Evolutionary conservation across 2,329 filamentous ascomycete genomes (phyloP).

Genomic region (Cercospora citrullina): DNA sequence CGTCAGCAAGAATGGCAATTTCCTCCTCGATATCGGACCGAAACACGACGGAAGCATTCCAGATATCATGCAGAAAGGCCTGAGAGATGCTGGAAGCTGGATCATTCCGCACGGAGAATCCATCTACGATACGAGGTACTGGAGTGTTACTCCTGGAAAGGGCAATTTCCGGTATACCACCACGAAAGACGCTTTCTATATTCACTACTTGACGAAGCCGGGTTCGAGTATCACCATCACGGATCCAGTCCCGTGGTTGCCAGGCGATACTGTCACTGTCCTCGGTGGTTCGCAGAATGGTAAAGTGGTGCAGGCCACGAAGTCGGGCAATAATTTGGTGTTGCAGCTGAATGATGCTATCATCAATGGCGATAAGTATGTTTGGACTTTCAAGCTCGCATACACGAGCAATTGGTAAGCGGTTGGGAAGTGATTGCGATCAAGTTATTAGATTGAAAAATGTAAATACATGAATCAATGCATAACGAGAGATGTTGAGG

Average conservation of each 20-base stretch:
- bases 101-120: conserved; percentile 16
- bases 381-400: conserved; percentile 1
- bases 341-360: background rate
- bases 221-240: background rate
- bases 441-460: background rate
- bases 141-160: conserved; percentile 7
- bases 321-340: conserved; percentile 1
- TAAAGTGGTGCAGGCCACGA: background rate
- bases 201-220: conserved; percentile 47
- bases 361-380: background rate
- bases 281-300: background rate
- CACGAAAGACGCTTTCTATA: conserved; percentile 53
- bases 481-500: background rate
- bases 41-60: conserved; percentile 22
- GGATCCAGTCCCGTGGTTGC: conserved; percentile 8
- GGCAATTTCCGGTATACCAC: conserved; percentile 49
- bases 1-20: conserved; percentile 34
- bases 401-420: background rate
- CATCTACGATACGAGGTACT: conserved; percentile 16
- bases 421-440: background rate
- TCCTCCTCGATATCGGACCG: conserved; percentile 31
- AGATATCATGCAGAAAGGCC: conserved; percentile 5
- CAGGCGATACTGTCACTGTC: background rate
- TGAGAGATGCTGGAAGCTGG: conserved; percentile 16
- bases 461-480: background rate